Percentiles rank a stretch among this genome's conserved stretches.
These are phyloP conservation scores for Gigaspora rosea DNA, from an alignment of 192 early-diverging fungal genomes.

Conservation along the genomic window DNA sequence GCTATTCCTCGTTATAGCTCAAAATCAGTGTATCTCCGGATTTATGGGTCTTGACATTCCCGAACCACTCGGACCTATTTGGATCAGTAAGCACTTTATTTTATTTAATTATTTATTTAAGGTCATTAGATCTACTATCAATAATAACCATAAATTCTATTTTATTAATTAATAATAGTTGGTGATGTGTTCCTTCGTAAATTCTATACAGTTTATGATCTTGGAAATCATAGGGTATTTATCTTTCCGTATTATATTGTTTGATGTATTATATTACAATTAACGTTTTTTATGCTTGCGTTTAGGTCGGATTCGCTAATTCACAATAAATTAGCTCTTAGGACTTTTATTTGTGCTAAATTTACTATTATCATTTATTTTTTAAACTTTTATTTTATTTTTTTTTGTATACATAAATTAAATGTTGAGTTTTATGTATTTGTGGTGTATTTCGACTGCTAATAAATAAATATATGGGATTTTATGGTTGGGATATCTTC, in stretches of 20 bases:
- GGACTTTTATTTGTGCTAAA: too few species aligned
- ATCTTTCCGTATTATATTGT: constrained; percentile 46
- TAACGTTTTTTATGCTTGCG: not conserved
- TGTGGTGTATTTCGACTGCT: too few species aligned
- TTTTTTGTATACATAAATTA: too few species aligned
- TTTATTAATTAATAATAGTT: constrained; percentile 41
- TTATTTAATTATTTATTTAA: not conserved
- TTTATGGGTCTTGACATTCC: constrained; percentile 96
- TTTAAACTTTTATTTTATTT: too few species aligned
- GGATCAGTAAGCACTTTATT: constrained; percentile 59
- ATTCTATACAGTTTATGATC: constrained; percentile 74
- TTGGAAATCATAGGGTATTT: constrained; percentile 73
- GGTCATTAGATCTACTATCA: not conserved
- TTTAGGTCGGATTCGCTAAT: constrained; percentile 17
- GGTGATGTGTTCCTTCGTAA: constrained; percentile 85
- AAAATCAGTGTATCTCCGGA: constrained; percentile 70
- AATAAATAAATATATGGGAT: too few species aligned
- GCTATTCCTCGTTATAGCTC: constrained; percentile 59
- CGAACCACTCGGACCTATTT: constrained; percentile 71
- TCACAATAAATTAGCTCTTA: not conserved
- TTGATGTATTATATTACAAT: constrained; percentile 11
- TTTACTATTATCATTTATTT: too few species aligned
- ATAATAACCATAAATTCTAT: not conserved
- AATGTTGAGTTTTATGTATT: too few species aligned
- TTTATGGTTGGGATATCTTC: too few species aligned